These are phyloP conservation scores for Nematodospora valgi DNA, from an alignment of 805 yeast genomes.

Conservation along the genomic window DNA sequence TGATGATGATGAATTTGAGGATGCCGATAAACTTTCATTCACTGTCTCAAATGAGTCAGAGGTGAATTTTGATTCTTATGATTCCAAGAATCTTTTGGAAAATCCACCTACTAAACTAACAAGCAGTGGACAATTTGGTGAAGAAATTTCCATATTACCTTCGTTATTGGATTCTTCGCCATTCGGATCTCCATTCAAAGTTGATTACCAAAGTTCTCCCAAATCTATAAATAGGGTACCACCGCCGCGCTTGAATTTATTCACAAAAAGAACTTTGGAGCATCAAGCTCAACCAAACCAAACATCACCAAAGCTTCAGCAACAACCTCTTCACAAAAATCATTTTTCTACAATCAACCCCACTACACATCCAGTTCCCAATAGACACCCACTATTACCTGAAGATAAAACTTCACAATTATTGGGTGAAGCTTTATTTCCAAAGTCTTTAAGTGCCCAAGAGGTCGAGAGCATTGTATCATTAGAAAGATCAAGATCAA, in stretches of 20 bases:
- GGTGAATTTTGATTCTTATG: conserved; percentile 11
- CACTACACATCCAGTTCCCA: not conserved
- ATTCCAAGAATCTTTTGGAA: conserved; percentile 17
- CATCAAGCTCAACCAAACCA: not conserved
- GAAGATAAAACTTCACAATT: conserved; percentile 12
- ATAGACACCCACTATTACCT: not conserved
- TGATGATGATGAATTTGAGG: conserved; percentile 11
- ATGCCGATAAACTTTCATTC: conserved; percentile 6
- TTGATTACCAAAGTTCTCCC: conserved; percentile 11
- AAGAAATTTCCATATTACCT: conserved; percentile 24
- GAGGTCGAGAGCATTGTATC: conserved; percentile 76
- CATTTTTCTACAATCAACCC: not conserved
- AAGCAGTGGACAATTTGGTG: conserved; percentile 16
- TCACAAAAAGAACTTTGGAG: not conserved
- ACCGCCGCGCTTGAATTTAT: conserved; percentile 3
- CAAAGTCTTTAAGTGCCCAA: conserved; percentile 59
- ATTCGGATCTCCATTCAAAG: conserved; percentile 34
- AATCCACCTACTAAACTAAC: conserved; percentile 25
- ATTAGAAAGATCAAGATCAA: conserved; percentile 61
- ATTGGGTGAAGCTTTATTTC: conserved; percentile 59
- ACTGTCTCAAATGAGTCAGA: conserved; percentile 1
- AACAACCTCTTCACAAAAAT: not conserved
- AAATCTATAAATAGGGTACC: conserved; percentile 1
- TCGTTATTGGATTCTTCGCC: conserved; percentile 8
- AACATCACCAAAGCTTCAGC: not conserved